Evolutionary conservation across 305 asterid species (phyloP), one percentile per base, ranked within the genome.

Genomic region (Striga hermonthica): DNA sequence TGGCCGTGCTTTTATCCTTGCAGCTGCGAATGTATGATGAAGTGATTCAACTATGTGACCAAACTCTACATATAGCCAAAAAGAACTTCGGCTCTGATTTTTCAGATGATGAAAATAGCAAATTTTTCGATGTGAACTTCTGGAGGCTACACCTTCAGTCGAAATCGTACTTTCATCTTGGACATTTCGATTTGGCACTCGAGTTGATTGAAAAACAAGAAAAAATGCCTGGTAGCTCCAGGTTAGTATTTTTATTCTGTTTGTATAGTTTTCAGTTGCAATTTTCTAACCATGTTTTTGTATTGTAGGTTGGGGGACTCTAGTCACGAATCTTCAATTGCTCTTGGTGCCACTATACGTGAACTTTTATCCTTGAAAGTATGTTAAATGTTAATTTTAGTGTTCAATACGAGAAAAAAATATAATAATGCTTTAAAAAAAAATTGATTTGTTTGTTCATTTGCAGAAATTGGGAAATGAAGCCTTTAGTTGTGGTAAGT

Each of bases 391-490:
- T 64, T 54, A n/a, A 41, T 56, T 64, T 67, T 35, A 39, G 16
- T 7, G 10, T 44, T 9, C 50, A 44, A 44, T 44, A 44, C 12
- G n/a, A 22, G 50, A 52, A 7, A 15, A 15, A 6, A 14, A 10
- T 52, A 1, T 52, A 11, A 52, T 52, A 41, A 6, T 1, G 47
- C 9, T 35, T 60, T 57, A 60, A 55, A 49, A 61, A 53, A 37
- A 39, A 44, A 47, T 45, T 22, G 14, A 7, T 69, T 57, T 64
- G 54, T 62, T 56, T 67, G 60, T 39, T 61, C 48, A 55, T 54
- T 22, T 49, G 64, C 83, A 93, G 99, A 86, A 81, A 76, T 90
- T 84, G 56, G 99, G 99, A 81, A 94, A 94, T 66, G 97, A 86
- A 66, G 95, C 97, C 52, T 94, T 86, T 71, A 79, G 76, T 55